Conservation (phyloP, 495 filamentous ascomycete genomes). For the Polyplosphaeria fusca region DNA sequence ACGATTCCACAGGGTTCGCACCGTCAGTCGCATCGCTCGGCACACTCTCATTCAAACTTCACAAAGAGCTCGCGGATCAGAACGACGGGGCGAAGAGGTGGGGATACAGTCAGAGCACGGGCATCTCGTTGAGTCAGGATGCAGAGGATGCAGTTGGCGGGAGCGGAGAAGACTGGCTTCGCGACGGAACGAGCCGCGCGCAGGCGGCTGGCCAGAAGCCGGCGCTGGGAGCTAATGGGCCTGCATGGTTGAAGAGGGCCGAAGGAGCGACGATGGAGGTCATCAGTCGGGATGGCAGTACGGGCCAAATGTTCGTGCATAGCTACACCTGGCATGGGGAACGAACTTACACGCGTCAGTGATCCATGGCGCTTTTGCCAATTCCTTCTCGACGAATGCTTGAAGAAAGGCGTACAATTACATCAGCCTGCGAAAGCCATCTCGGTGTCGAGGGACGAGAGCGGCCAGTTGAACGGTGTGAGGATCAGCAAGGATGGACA, state of each 20-base stretch:
- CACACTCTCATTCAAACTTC: slow-evolving; percentile 65
- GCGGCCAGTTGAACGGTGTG: slow-evolving; percentile 48
- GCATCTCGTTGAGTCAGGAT: slow-evolving; percentile 51
- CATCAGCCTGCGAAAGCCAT: slow-evolving; percentile 62
- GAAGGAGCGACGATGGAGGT: slow-evolving; percentile 55
- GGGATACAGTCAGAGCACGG: slow-evolving; percentile 65
- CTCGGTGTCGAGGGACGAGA: slow-evolving; percentile 49
- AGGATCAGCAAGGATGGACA: slow-evolving; percentile 48
- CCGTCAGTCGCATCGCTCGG: slow-evolving; percentile 56
- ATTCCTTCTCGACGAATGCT: slow-evolving; percentile 59
- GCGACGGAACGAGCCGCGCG: slow-evolving; percentile 60
- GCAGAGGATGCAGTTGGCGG: slow-evolving; percentile 39
- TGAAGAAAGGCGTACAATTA: slow-evolving; percentile 59
- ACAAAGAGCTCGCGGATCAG: slow-evolving; percentile 56
- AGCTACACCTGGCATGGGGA: slow-evolving; percentile 24
- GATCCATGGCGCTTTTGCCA: slow-evolving; percentile 61
- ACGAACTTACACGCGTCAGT: slow-evolving; percentile 35
- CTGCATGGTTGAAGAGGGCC: slow-evolving; percentile 59
- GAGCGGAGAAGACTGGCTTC: slow-evolving; percentile 54
- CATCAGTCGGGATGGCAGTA: slow-evolving; percentile 60
- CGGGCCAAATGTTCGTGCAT: slow-evolving; percentile 58
- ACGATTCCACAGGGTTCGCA: slow-evolving; percentile 37
- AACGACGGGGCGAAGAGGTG: slow-evolving; percentile 60
- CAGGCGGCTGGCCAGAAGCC: slow-evolving; percentile 49
- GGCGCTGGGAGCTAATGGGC: slow-evolving; percentile 37